Evolutionary conservation across 495 filamentous ascomycete genomes (phyloP).

Genomic region (Aspergillus cristatus): DNA sequence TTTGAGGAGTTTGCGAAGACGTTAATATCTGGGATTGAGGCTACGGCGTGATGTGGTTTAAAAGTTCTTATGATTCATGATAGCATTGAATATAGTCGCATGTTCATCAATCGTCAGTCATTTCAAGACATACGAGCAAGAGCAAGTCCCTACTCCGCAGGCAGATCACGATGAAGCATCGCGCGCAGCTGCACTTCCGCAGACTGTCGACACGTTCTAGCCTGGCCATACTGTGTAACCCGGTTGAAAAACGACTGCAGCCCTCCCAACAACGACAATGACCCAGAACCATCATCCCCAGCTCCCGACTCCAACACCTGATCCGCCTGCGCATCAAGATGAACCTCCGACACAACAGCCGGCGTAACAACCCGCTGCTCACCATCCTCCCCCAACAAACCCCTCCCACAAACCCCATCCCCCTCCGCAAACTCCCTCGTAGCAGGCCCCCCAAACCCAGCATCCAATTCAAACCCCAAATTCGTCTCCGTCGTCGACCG

Average conservation of each 20-base stretch:
- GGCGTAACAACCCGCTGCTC: conserved; percentile 21
- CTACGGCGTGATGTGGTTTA: background rate
- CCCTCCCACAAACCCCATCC: conserved; percentile 20
- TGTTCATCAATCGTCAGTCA: too few relatives aligned
- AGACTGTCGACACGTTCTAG: too few relatives aligned
- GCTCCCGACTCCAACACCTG: too few relatives aligned
- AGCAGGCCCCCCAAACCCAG: too few relatives aligned
- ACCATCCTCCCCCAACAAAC: conserved; percentile 17
- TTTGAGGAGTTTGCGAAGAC: conserved; percentile 60
- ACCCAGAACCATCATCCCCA: too few relatives aligned
- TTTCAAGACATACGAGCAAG: too few relatives aligned
- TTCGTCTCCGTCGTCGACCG: conserved; percentile 3
- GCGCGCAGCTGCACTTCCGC: conserved; percentile 32
- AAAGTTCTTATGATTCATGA: background rate
- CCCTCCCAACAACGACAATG: conserved; percentile 10
- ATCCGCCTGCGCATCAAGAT: conserved; percentile 31
- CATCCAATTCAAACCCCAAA: conserved; percentile 2
- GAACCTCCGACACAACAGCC: conserved; percentile 32
- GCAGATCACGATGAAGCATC: conserved; percentile 17
- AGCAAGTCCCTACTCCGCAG: too few relatives aligned
- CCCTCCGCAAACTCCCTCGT: conserved; percentile 27
- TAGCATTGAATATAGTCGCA: background rate
- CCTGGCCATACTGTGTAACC: too few relatives aligned
- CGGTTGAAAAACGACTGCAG: conserved; percentile 30
- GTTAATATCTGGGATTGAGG: conserved; percentile 39